These are phyloP conservation scores for Atkinsonella texensis DNA, from an alignment of 2,329 filamentous ascomycete species.

Conservation along the genomic window DNA sequence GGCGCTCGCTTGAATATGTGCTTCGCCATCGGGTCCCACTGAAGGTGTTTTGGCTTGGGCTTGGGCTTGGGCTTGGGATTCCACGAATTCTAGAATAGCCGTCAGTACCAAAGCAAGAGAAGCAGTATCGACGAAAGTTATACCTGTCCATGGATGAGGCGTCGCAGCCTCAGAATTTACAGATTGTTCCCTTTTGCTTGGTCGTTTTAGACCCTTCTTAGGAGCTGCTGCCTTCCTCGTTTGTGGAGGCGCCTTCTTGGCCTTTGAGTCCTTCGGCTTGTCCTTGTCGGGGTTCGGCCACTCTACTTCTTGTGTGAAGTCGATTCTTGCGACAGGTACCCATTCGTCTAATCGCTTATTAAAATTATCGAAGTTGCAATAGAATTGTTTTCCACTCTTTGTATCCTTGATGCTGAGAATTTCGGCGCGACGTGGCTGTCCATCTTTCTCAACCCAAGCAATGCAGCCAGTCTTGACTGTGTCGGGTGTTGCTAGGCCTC, in stretches of 20 bases:
- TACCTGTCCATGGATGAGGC: constrained; percentile 39
- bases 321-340: constrained; percentile 71
- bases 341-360: constrained; percentile 83
- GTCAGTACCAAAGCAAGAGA: background rate
- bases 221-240: constrained; percentile 46
- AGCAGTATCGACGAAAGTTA: background rate
- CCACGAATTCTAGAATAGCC: constrained; percentile 29
- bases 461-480: constrained; percentile 57
- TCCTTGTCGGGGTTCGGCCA: constrained; percentile 89
- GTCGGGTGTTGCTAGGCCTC: constrained; percentile 71
- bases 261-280: constrained; percentile 62
- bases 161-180: constrained; percentile 40
- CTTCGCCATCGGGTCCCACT: constrained; percentile 29
- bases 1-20: constrained; percentile 30
- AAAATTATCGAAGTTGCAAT: constrained; percentile 97
- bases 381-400: constrained; percentile 80
- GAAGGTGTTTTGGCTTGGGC: constrained; percentile 30
- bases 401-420: constrained; percentile 89
- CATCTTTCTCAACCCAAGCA: constrained; percentile 56
- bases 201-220: constrained; percentile 47
- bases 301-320: constrained; percentile 83
- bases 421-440: constrained; percentile 80
- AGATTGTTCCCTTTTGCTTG: constrained; percentile 43
- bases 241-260: constrained; percentile 52
- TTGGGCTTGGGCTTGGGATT: constrained; percentile 31